Conservation (phyloP, 2,329 filamentous ascomycete species). For the Fusarium pininemorale region DNA sequence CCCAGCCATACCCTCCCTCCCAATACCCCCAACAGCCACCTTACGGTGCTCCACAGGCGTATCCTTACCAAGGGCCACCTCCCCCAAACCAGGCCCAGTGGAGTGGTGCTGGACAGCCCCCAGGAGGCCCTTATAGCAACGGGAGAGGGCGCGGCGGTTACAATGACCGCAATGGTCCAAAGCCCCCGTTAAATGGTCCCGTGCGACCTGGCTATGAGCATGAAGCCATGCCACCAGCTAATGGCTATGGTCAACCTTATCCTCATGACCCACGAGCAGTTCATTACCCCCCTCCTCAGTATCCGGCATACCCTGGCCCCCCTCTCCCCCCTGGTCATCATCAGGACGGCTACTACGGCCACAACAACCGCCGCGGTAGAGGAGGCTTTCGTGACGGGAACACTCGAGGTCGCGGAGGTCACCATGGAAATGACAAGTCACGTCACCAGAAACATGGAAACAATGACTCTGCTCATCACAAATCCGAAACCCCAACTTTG, state of each 20-base stretch:
- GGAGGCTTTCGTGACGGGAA: conserved; percentile 49
- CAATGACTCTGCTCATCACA: conserved; percentile 43
- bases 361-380: conserved; percentile 49
- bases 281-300: conserved; percentile 47
- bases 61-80: conserved; percentile 51
- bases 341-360: conserved; percentile 49
- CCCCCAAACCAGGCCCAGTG: conserved; percentile 49
- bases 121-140: conserved; percentile 49
- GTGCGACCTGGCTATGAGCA: conserved; percentile 49
- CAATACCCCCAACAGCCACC: conserved; percentile 57
- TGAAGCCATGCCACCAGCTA: conserved; percentile 47
- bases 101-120: conserved; percentile 47
- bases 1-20: conserved; percentile 59
- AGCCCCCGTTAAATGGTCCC: conserved; percentile 44
- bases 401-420: conserved; percentile 54
- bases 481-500: conserved; percentile 55
- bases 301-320: conserved; percentile 53
- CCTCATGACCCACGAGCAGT: conserved; percentile 51
- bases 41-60: conserved; percentile 54
- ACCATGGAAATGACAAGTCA: conserved; percentile 56
- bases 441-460: conserved; percentile 52
- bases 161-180: conserved; percentile 55
- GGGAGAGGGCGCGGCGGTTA: conserved; percentile 56
- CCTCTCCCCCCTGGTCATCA: conserved; percentile 49
- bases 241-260: conserved; percentile 53